Conservation (phyloP, 208 protist species). For the Acanthamoeba castellanii region DNA sequence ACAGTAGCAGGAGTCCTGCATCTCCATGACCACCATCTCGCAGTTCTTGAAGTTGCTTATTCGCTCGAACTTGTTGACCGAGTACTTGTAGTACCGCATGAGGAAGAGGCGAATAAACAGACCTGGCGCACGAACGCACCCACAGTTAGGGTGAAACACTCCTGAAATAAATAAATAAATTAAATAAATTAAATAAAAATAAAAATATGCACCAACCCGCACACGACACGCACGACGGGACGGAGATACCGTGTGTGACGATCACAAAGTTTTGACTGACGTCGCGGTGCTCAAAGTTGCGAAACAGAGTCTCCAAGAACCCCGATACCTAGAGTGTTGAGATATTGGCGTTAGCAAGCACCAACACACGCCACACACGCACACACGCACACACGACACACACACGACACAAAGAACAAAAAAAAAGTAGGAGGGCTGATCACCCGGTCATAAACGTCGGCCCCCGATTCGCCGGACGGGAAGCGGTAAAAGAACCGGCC, state of each 20-base stretch:
- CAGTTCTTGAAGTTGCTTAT: conserved; percentile 77
- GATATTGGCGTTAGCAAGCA: not conserved
- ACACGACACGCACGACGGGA: not conserved
- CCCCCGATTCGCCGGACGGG: conserved; percentile 93
- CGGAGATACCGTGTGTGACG: conserved; percentile 15
- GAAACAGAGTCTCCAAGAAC: conserved; percentile 92
- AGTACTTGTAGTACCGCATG: conserved; percentile 77
- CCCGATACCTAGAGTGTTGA: conserved; percentile 82
- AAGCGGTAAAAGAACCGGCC: conserved; percentile 94
- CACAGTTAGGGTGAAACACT: too few species aligned
- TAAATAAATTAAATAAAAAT: too few species aligned
- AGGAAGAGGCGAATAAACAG: conserved; percentile 75
- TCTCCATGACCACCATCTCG: conserved; percentile 74
- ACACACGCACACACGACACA: too few species aligned
- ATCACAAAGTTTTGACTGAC: conserved; percentile 43
- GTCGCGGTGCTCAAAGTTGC: conserved; percentile 28
- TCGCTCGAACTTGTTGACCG: conserved; percentile 76
- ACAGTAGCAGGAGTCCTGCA: not conserved
- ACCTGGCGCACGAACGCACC: not conserved
- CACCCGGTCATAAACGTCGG: conserved; percentile 92
- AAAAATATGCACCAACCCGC: too few species aligned
- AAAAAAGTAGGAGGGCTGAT: too few species aligned
- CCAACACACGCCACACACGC: not conserved
- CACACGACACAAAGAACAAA: not conserved
- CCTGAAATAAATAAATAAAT: too few species aligned